phyloP scores from a whole-genome alignment of 139 green algal genomes.

The Marvania coccoides region DNA sequence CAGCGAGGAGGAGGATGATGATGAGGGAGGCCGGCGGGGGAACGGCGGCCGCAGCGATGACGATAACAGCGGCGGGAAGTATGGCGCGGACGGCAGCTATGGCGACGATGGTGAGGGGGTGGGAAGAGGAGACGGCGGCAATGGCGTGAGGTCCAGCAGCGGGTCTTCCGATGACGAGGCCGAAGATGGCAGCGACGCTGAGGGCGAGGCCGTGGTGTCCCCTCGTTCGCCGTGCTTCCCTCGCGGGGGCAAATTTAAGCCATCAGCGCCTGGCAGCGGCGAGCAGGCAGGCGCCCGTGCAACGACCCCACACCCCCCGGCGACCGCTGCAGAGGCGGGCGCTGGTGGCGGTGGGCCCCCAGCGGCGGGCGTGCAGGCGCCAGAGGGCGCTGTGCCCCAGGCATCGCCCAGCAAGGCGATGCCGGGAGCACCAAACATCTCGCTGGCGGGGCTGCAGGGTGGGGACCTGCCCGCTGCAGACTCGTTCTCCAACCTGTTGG shows the following conservation, averaged over 20 bases:
- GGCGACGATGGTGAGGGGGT: neutral
- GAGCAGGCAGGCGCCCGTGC: neutral
- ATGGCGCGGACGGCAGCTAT: neutral
- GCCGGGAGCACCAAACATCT: neutral
- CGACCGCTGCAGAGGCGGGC: neutral
- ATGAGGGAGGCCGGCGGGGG: too few species aligned
- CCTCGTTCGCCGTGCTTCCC: neutral
- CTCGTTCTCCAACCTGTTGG: conserved; percentile 2
- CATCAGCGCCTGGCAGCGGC: neutral
- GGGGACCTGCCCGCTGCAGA: neutral
- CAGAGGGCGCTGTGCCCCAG: conserved; percentile 1
- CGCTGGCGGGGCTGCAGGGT: neutral
- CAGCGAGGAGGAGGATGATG: neutral
- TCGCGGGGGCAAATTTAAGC: neutral
- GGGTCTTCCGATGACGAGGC: neutral
- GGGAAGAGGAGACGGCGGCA: too few species aligned
- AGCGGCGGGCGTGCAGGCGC: neutral
- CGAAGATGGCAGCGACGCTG: neutral
- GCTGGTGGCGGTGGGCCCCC: neutral
- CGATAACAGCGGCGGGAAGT: neutral
- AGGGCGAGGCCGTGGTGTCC: neutral
- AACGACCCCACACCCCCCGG: neutral
- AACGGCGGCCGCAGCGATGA: too few species aligned
- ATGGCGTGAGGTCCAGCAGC: neutral
- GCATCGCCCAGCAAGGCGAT: neutral